Percentiles rank a stretch among this genome's conserved stretches.
phyloP scores from a whole-genome alignment of 1,284 basidiomycete species.

The Trichosporon coremiiforme region DNA sequence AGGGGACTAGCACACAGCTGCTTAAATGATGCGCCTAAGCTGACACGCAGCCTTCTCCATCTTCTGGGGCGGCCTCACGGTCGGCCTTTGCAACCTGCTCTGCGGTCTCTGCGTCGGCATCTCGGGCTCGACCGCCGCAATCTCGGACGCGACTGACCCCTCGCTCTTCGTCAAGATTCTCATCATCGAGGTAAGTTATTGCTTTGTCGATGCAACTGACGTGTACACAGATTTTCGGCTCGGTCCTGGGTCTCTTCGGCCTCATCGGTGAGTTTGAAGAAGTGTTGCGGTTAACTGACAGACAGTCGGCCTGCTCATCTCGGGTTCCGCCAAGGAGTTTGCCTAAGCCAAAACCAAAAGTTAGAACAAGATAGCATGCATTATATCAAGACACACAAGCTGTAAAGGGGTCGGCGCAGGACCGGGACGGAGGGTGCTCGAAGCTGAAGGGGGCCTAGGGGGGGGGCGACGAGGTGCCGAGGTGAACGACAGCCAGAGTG shows the following conservation, averaged over 20 bases:
- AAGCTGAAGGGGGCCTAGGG: too few relatives aligned
- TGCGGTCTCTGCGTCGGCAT: conserved; percentile 89
- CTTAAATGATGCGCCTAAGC: neutral
- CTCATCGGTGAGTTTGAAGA: conserved; percentile 71
- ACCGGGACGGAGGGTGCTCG: too few relatives aligned
- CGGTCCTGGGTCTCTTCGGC: conserved; percentile 86
- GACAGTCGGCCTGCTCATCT: conserved; percentile 56
- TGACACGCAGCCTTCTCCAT: conserved; percentile 71
- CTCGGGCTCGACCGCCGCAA: conserved; percentile 86
- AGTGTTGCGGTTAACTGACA: conserved; percentile 26
- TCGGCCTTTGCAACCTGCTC: conserved; percentile 84
- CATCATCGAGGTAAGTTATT: conserved; percentile 76
- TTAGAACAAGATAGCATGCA: conserved; percentile 35
- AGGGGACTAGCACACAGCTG: neutral
- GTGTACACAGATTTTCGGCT: conserved; percentile 78
- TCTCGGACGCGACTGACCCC: conserved; percentile 90
- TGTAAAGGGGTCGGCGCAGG: too few relatives aligned
- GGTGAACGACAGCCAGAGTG: too few relatives aligned
- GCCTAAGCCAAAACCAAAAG: neutral
- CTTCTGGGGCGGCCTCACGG: conserved; percentile 93
- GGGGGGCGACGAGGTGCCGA: too few relatives aligned
- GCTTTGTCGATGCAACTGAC: too few relatives aligned
- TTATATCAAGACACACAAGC: conserved; percentile 28
- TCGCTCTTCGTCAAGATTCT: conserved; percentile 91
- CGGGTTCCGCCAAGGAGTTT: conserved; percentile 7